Percentiles rank a stretch among this genome's conserved stretches.
These are phyloP conservation scores for Fusarium mundagurra DNA, from an alignment of 2,329 filamentous ascomycete genomes.

Conservation along the genomic window DNA sequence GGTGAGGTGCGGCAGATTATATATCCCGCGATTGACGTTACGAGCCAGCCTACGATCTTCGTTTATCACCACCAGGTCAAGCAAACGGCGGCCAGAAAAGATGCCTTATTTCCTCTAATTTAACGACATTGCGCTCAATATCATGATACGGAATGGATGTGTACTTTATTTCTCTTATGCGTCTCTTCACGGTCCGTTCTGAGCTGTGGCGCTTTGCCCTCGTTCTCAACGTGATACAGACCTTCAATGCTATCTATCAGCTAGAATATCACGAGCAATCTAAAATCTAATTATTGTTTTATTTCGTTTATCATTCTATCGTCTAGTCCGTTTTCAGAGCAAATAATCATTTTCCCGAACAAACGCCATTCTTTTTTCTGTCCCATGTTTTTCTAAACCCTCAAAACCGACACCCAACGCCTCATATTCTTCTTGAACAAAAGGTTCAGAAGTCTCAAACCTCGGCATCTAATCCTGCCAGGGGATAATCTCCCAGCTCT, in stretches of 20 bases:
- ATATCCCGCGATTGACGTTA: conserved; percentile 15
- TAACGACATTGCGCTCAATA: not conserved
- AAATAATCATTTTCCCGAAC: not conserved
- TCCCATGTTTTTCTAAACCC: not conserved
- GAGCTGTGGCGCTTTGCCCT: not conserved
- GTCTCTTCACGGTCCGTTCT: not conserved
- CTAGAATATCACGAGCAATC: not conserved
- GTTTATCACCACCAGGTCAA: conserved; percentile 8
- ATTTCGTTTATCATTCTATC: conserved; percentile 11
- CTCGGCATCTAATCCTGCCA: conserved; percentile 56
- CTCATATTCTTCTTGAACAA: not conserved
- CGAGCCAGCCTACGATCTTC: conserved; percentile 6
- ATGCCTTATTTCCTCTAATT: not conserved
- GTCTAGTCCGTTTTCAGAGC: not conserved
- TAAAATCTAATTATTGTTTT: conserved; percentile 10
- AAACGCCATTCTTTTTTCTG: conserved; percentile 19
- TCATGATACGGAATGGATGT: not conserved
- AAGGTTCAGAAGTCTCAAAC: not conserved
- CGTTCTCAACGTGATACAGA: not conserved
- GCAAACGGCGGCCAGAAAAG: not conserved
- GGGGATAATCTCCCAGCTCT: conserved; percentile 70
- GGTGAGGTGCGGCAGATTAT: conserved; percentile 51
- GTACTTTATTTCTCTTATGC: not conserved
- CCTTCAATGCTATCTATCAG: not conserved
- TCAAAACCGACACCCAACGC: not conserved